phyloP scores from a whole-genome alignment of 2,329 filamentous ascomycete species.

The Tothia fuscella region DNA sequence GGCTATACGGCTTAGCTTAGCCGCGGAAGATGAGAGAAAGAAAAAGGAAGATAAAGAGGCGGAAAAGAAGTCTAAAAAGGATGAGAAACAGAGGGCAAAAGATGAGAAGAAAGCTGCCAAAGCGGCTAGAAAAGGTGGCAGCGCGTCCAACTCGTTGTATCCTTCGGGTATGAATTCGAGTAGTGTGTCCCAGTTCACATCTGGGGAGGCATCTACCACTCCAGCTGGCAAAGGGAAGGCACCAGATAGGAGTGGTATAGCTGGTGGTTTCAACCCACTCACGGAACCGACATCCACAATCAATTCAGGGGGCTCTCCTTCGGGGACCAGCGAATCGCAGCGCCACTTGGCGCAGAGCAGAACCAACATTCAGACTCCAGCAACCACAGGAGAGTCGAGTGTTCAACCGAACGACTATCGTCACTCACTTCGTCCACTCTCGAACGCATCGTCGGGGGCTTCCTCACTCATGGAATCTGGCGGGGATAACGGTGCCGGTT shows the following conservation, averaged over 20 bases:
- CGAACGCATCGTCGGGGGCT: slow-evolving; percentile 71
- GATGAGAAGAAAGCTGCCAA: slow-evolving; percentile 56
- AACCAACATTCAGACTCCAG: slow-evolving; percentile 26
- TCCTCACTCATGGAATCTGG: slow-evolving; percentile 56
- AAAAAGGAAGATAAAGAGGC: slow-evolving; percentile 71
- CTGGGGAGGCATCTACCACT: neutral
- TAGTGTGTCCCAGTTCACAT: slow-evolving; percentile 11
- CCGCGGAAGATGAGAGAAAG: slow-evolving; percentile 84
- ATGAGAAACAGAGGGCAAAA: slow-evolving; percentile 62
- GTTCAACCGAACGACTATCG: slow-evolving; percentile 34
- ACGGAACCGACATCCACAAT: slow-evolving; percentile 31
- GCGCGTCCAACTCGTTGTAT: neutral
- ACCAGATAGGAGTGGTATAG: slow-evolving; percentile 28
- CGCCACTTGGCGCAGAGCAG: slow-evolving; percentile 34
- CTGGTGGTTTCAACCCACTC: slow-evolving; percentile 28
- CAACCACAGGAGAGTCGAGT: slow-evolving; percentile 25
- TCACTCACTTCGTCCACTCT: slow-evolving; percentile 70
- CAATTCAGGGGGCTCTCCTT: slow-evolving; percentile 21
- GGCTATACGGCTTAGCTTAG: slow-evolving; percentile 82
- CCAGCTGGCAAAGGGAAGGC: slow-evolving; percentile 34
- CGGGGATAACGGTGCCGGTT: slow-evolving; percentile 16
- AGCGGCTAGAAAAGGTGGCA: slow-evolving; percentile 50
- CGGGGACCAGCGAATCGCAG: slow-evolving; percentile 25
- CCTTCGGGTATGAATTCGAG: slow-evolving; percentile 11
- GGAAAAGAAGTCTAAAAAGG: slow-evolving; percentile 72